A percentile compares a stretch with the other conserved stretches of the same genome.
phyloP scores from a whole-genome alignment of 768 basidiomycete genomes.

The Suillus tomentosus region DNA sequence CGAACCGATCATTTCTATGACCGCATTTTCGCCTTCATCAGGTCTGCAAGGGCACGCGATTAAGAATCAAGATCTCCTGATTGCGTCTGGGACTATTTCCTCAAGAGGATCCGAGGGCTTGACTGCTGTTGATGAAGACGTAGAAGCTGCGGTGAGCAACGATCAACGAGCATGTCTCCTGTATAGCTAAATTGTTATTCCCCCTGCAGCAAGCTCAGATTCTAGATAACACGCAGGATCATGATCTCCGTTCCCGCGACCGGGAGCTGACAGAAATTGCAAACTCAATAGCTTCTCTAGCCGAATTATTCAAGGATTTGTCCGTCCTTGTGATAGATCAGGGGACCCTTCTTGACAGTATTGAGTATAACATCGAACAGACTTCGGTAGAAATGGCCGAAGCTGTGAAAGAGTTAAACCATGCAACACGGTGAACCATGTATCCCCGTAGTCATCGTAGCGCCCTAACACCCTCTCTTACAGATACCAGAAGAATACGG shows the following conservation, averaged over 20 bases:
- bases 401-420: conserved; percentile 81
- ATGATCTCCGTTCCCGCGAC: conserved; percentile 50
- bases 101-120: conserved; percentile 81
- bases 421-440: conserved; percentile 72
- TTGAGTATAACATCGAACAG: conserved; percentile 97
- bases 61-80: conserved; percentile 92
- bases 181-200: conserved; percentile 12
- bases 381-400: conserved; percentile 80
- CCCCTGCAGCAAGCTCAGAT: conserved; percentile 34
- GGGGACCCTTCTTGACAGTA: conserved; percentile 92
- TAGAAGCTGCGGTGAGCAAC: conserved; percentile 75
- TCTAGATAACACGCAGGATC: conserved; percentile 39
- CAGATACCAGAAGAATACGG: conserved; percentile 94
- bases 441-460: conserved; percentile 8
- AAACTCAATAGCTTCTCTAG: conserved; percentile 85
- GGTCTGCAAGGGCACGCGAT: conserved; percentile 97
- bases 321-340: conserved; percentile 95
- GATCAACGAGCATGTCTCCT: conserved; percentile 19
- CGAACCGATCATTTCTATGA: conserved; percentile 18
- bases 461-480: background rate
- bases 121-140: conserved; percentile 87
- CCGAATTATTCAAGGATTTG: conserved; percentile 96
- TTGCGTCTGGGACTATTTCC: conserved; percentile 85
- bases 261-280: conserved; percentile 89
- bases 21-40: conserved; percentile 34